Conservation (phyloP, 1,284 basidiomycete genomes). For the Trichosporon faecale region DNA sequence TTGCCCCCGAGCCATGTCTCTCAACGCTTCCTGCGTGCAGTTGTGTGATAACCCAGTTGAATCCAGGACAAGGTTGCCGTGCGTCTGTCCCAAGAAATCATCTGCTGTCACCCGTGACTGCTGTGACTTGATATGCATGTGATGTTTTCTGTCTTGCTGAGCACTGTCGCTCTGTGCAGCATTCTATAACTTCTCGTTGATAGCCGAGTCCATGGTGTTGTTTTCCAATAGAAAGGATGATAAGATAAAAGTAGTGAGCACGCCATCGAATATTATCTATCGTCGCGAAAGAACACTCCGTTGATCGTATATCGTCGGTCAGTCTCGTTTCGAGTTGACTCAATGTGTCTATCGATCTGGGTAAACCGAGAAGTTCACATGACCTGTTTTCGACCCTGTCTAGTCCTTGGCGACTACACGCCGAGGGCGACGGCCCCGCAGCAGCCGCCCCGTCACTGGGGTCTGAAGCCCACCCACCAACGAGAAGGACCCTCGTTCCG, state of each 20-base stretch:
- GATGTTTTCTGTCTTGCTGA: not conserved
- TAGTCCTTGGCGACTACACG: not conserved
- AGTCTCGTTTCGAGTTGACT: not conserved
- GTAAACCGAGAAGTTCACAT: not conserved
- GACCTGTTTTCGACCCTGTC: not conserved
- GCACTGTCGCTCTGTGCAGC: not conserved
- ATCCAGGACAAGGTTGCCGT: not conserved
- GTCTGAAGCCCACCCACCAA: not conserved
- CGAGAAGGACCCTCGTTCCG: not conserved
- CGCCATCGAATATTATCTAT: constrained; percentile 8
- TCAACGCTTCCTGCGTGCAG: too few relatives aligned
- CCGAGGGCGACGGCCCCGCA: not conserved
- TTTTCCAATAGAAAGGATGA: constrained; percentile 7
- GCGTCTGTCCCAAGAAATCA: not conserved
- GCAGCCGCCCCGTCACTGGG: not conserved
- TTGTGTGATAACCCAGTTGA: not conserved
- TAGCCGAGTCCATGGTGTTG: not conserved
- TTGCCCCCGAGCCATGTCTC: too few relatives aligned
- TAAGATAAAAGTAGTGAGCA: constrained; percentile 5
- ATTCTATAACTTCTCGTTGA: not conserved
- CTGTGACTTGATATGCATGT: not conserved
- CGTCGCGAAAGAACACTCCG: not conserved
- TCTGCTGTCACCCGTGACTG: not conserved
- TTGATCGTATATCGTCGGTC: not conserved
- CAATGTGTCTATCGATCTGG: not conserved